Conservation (phyloP, 192 early-diverging fungal genomes). For the Gryganskiella cystojenkinii region DNA sequence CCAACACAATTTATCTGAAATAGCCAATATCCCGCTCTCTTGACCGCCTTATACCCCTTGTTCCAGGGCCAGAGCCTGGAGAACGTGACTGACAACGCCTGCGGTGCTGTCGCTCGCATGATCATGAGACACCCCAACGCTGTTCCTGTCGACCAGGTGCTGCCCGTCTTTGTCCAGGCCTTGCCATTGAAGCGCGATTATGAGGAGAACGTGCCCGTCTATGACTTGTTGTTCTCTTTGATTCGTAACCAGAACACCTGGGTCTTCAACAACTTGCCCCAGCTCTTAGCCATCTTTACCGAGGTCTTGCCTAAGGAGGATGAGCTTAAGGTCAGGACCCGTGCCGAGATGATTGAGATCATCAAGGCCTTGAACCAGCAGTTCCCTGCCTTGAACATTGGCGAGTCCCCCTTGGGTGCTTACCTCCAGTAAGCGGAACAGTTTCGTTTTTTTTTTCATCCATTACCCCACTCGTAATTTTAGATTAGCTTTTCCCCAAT, state of each 20-base stretch:
- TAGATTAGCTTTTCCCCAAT: background rate
- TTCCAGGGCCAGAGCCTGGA: constrained; percentile 62
- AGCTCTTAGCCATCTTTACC: constrained; percentile 66
- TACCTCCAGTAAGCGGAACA: constrained; percentile 45
- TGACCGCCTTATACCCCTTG: constrained; percentile 73
- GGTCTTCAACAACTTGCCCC: constrained; percentile 61
- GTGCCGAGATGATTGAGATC: constrained; percentile 67
- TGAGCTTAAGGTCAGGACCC: constrained; percentile 66
- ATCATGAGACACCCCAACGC: constrained; percentile 75
- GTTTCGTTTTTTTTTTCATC: background rate
- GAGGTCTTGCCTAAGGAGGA: constrained; percentile 66
- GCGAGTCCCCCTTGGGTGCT: constrained; percentile 12
- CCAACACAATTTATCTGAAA: background rate
- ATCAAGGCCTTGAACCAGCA: constrained; percentile 59
- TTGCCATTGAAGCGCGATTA: constrained; percentile 82
- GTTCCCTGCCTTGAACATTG: constrained; percentile 45
- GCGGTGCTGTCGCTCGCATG: constrained; percentile 82
- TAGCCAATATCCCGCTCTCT: constrained; percentile 70
- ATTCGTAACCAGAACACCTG: constrained; percentile 66
- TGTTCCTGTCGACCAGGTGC: constrained; percentile 75
- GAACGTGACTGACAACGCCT: constrained; percentile 80
- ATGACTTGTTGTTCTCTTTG: constrained; percentile 73
- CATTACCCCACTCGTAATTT: background rate
- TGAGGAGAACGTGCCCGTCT: constrained; percentile 83
- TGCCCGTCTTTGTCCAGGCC: constrained; percentile 72